Evolutionary conservation across 148 eudicot genomes (phyloP), one percentile per base, ranked within the genome.

Genomic region (Salicornia ramosissima): DNA sequence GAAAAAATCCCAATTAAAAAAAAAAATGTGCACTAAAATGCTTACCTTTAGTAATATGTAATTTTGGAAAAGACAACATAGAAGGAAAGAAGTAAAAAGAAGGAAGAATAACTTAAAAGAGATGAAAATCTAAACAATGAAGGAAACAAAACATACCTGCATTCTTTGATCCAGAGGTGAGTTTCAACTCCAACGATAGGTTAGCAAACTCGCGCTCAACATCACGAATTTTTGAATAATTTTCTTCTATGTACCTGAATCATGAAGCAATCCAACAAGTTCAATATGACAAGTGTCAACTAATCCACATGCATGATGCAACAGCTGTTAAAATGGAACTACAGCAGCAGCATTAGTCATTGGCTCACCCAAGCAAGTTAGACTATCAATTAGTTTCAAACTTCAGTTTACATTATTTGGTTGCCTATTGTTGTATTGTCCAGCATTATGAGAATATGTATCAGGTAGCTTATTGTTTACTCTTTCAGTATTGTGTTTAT

Each of bases 151-250:
- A 68, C 73, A 34, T 58, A 94, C 98, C 98, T 72, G 97, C 97
- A 78, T 87, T 90, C 79, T 94, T 94, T 69, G 98, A 95, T 36
- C 96, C 98, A 63, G 98, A 81, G 25, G 98, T 90, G 71, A 94
- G 98, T 78, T 94, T 94, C 84, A 94, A 72, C 82, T 94, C 98
- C 82, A 94, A 64, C 7, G 77, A 73, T 46, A 90, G 98, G 80
- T 84, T 88, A 69, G 83, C 80, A 57, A 94, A 79, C 82, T 94
- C 98, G 50, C 86, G 86, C 45, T 94, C 98, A 73, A 94, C 97
- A 75, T 90, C 98, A 73, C 96, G 98, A 67, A 92, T 92, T 78
- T 92, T 90, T 13, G 97, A 68, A 78, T 90, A 94, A 67, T 94
- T 94, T 77, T 94, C 97, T 56, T 88, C 83, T 56, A 94, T 90